Conservation (phyloP, 1,139 yeast genomes). For the Pichia sp. region DNA sequence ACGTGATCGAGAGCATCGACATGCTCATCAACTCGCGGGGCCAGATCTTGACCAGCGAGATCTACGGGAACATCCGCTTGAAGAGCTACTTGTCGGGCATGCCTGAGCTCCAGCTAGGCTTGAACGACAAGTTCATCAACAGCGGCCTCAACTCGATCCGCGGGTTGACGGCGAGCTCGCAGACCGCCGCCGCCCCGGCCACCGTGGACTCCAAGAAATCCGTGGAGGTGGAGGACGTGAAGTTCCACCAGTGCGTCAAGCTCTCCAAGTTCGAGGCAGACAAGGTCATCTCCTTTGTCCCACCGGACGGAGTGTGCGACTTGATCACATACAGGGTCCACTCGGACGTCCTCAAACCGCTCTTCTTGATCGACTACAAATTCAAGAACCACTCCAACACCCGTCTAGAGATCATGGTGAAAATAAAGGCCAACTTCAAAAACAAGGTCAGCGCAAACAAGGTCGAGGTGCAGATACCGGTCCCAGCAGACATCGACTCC, state of each 20-base stretch:
- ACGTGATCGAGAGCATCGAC: slow-evolving; percentile 89
- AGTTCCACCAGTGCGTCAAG: slow-evolving; percentile 88
- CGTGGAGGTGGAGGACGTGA: slow-evolving; percentile 74
- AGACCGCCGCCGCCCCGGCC: neutral
- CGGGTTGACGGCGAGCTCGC: slow-evolving; percentile 20
- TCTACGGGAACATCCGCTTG: slow-evolving; percentile 81
- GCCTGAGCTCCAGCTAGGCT: slow-evolving; percentile 93
- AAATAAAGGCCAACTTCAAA: slow-evolving; percentile 88
- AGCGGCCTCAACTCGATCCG: slow-evolving; percentile 33
- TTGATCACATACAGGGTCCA: slow-evolving; percentile 70
- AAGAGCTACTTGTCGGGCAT: slow-evolving; percentile 89
- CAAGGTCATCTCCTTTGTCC: slow-evolving; percentile 66
- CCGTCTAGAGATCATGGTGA: slow-evolving; percentile 78
- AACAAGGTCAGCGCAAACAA: slow-evolving; percentile 90
- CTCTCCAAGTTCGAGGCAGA: slow-evolving; percentile 64
- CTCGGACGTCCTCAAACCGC: slow-evolving; percentile 82
- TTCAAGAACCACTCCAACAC: slow-evolving; percentile 79
- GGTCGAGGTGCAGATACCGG: slow-evolving; percentile 85
- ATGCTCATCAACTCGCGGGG: slow-evolving; percentile 86
- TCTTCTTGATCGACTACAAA: slow-evolving; percentile 81
- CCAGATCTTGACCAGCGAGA: slow-evolving; percentile 86
- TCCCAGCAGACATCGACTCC: slow-evolving; percentile 95
- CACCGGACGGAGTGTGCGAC: slow-evolving; percentile 92
- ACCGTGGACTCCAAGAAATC: neutral
- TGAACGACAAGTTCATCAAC: slow-evolving; percentile 63